Percentiles rank a stretch among this genome's conserved stretches.
phyloP scores from a whole-genome alignment of 2,329 filamentous ascomycete genomes.

The Aspergillus luchuensis region DNA sequence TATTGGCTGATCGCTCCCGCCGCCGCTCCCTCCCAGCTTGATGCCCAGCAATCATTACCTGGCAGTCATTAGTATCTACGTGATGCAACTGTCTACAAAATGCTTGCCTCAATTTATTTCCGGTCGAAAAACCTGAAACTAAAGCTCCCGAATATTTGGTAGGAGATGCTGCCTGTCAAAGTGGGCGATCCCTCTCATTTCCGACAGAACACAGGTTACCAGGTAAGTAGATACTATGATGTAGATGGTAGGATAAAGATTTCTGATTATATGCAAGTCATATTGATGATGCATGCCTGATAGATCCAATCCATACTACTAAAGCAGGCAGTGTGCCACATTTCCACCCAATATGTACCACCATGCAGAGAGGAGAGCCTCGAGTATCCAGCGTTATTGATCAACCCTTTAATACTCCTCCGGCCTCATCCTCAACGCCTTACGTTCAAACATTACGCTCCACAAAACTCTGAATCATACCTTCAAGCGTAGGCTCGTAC shows the following conservation, averaged over 20 bases:
- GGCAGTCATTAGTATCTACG: no score
- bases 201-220: neutral
- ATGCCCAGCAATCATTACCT: no score
- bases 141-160: neutral
- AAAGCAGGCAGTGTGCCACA: neutral
- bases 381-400: neutral
- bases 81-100: neutral
- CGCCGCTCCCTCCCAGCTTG: neutral
- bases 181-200: neutral
- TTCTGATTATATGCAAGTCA: neutral
- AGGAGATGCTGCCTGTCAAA: neutral
- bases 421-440: neutral
- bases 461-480: conserved; percentile 80
- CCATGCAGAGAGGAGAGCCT: neutral
- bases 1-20: neutral
- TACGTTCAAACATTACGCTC: conserved; percentile 55
- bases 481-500: conserved; percentile 78
- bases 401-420: no score
- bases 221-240: neutral
- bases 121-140: no score
- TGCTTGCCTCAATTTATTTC: neutral
- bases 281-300: neutral
- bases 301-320: neutral
- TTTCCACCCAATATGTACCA: neutral
- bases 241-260: no score